phyloP scores from a whole-genome alignment of 108 stramenopile genomes.

The Licmophora abbreviata region DNA sequence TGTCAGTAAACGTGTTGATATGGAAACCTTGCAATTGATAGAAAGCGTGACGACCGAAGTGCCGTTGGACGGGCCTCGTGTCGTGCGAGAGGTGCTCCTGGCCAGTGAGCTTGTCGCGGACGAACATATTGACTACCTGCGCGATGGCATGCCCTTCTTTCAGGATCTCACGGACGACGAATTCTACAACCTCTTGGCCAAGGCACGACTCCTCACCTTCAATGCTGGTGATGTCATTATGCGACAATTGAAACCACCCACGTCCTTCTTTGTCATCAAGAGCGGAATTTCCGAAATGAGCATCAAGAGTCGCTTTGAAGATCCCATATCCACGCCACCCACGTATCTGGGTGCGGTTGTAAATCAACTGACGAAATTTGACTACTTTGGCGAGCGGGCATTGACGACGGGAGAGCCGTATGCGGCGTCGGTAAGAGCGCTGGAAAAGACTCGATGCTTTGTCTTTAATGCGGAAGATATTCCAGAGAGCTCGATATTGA shows the following conservation, averaged over 20 bases:
- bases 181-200: slow-evolving; percentile 46
- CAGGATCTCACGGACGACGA: slow-evolving; percentile 53
- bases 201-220: slow-evolving; percentile 62
- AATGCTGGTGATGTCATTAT: slow-evolving; percentile 70
- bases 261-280: slow-evolving; percentile 74
- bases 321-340: slow-evolving; percentile 62
- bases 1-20: slow-evolving; percentile 44
- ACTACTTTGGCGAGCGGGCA: slow-evolving; percentile 85
- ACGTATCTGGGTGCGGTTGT: slow-evolving; percentile 54
- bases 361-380: slow-evolving; percentile 48
- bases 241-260: slow-evolving; percentile 63
- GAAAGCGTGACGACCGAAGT: slow-evolving; percentile 2
- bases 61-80: background rate
- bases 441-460: slow-evolving; percentile 49
- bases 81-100: slow-evolving; percentile 28
- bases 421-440: slow-evolving; percentile 77
- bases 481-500: slow-evolving; percentile 55
- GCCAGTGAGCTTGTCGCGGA: slow-evolving; percentile 34
- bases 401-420: slow-evolving; percentile 85
- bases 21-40: slow-evolving; percentile 30
- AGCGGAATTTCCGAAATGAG: slow-evolving; percentile 76
- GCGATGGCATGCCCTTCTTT: slow-evolving; percentile 44
- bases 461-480: slow-evolving; percentile 68
- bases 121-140: slow-evolving; percentile 43
- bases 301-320: slow-evolving; percentile 63